phyloP scores from a whole-genome alignment of 805 yeast genomes.

The Lachancea sp. region DNA sequence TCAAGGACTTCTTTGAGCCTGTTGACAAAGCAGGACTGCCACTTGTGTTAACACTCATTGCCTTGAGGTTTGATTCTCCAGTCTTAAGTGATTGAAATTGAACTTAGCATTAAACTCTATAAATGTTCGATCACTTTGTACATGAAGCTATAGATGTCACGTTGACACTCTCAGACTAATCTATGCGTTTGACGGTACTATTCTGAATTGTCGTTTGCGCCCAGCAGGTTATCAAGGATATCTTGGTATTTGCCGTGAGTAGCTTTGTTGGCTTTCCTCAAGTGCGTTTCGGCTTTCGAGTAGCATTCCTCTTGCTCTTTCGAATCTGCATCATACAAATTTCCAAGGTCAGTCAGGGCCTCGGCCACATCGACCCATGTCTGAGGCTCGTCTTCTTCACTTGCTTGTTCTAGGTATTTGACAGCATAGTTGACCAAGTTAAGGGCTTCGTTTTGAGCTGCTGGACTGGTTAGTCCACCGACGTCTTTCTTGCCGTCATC shows the following conservation, averaged over 20 bases:
- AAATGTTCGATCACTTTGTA: background rate
- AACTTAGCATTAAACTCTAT: background rate
- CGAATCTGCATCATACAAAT: constrained; percentile 58
- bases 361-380: constrained; percentile 84
- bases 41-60: constrained; percentile 5
- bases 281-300: constrained; percentile 57
- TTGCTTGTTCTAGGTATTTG: constrained; percentile 49
- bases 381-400: constrained; percentile 68
- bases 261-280: constrained; percentile 70
- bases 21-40: background rate
- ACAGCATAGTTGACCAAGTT: constrained; percentile 48
- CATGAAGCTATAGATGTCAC: constrained; percentile 1
- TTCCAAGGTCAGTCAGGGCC: constrained; percentile 74
- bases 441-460: constrained; percentile 47
- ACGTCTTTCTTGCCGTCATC: constrained; percentile 35
- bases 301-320: constrained; percentile 63
- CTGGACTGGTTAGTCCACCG: constrained; percentile 26
- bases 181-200: too few species aligned
- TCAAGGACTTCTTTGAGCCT: constrained; percentile 18
- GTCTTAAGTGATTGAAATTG: background rate
- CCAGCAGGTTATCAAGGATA: constrained; percentile 48
- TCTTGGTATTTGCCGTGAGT: constrained; percentile 70
- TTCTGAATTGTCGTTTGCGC: constrained; percentile 10
- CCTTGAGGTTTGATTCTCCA: background rate
- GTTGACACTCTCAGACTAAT: too few species aligned